A percentile compares a stretch with the other conserved stretches of the same genome.
phyloP scores from a whole-genome alignment of 2,329 filamentous ascomycete species.

The Ploettnerulaceae sp. region DNA sequence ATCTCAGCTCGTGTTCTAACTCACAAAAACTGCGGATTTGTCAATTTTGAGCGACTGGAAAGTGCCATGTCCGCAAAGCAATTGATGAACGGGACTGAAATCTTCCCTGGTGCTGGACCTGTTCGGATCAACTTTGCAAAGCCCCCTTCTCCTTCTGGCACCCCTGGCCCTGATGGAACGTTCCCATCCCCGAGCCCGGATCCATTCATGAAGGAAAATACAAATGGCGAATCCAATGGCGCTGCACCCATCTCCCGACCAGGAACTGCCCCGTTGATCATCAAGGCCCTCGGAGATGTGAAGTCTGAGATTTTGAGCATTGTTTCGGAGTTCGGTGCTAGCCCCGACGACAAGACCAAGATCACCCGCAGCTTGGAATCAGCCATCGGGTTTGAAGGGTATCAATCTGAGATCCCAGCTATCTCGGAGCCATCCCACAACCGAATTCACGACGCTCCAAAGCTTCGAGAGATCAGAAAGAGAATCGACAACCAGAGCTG shows the following conservation, averaged over 20 bases:
- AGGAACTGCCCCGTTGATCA: conserved; percentile 53
- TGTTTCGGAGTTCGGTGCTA: conserved; percentile 81
- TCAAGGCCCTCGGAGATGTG: conserved; percentile 72
- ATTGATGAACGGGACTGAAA: conserved; percentile 91
- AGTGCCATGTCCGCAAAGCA: conserved; percentile 86
- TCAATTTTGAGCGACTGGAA: conserved; percentile 91
- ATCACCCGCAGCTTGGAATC: conserved; percentile 71
- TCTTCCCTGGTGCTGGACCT: conserved; percentile 92
- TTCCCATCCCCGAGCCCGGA: conserved; percentile 90
- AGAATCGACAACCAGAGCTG: conserved; percentile 93
- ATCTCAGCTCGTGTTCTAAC: conserved; percentile 89
- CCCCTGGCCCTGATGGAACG: conserved; percentile 81
- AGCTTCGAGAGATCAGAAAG: conserved; percentile 92
- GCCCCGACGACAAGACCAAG: conserved; percentile 67
- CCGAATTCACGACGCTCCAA: conserved; percentile 86
- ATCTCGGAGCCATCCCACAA: conserved; percentile 85
- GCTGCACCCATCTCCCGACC: conserved; percentile 38
- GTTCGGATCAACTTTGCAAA: conserved; percentile 97
- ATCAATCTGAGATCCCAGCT: conserved; percentile 79
- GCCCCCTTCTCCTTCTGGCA: conserved; percentile 83
- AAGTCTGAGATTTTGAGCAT: conserved; percentile 80
- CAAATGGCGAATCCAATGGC: conserved; percentile 36
- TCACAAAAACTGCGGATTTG: conserved; percentile 98
- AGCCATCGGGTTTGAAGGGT: conserved; percentile 69
- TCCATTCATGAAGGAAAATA: conserved; percentile 60